phyloP scores from a whole-genome alignment of 495 filamentous ascomycete genomes.

The Neurospora sp. region DNA sequence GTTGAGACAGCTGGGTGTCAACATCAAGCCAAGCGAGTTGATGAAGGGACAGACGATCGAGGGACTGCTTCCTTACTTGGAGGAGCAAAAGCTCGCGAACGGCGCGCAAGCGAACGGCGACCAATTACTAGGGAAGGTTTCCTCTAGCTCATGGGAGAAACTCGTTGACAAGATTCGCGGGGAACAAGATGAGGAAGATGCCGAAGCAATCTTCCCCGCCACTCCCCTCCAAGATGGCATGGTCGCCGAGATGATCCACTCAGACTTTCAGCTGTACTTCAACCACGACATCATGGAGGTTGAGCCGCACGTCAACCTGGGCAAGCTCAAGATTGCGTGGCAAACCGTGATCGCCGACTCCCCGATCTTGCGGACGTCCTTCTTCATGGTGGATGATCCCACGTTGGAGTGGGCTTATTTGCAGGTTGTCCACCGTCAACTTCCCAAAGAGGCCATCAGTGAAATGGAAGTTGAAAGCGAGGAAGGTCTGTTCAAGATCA shows the following conservation, averaged over 20 bases:
- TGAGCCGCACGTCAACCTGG: conserved; percentile 35
- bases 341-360: conserved; percentile 41
- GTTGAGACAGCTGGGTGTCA: conserved; percentile 48
- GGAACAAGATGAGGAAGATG: background rate
- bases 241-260: conserved; percentile 62
- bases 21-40: conserved; percentile 53
- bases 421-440: conserved; percentile 46
- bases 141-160: background rate
- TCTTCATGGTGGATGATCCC: conserved; percentile 51
- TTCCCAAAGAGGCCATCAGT: background rate
- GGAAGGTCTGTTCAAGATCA: conserved; percentile 16
- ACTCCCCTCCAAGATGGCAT: conserved; percentile 78
- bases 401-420: conserved; percentile 47
- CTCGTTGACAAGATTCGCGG: background rate
- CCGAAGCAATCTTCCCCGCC: conserved; percentile 49
- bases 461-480: conserved; percentile 10
- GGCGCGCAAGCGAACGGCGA: background rate
- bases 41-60: conserved; percentile 59
- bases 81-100: background rate
- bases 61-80: background rate
- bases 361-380: conserved; percentile 67
- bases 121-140: background rate
- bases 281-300: conserved; percentile 64
- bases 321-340: conserved; percentile 50
- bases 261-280: conserved; percentile 60